Evolutionary conservation across 148 eudicot species (phyloP).

Genomic region (Silene uniflora): DNA sequence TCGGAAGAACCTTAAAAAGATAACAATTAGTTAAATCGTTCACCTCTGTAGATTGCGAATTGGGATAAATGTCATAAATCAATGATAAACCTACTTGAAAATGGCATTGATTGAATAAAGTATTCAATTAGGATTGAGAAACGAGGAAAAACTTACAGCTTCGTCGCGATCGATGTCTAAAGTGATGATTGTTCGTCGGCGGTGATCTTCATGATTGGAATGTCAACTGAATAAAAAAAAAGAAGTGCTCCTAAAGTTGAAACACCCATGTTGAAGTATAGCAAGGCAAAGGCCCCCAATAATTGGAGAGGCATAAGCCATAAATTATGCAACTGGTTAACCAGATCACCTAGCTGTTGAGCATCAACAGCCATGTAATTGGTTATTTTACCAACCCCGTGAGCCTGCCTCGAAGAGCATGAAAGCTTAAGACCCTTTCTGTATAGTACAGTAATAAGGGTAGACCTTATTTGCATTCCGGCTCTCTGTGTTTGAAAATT

Average conservation of each 20-base stretch:
- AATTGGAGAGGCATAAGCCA: slow-evolving; percentile 94
- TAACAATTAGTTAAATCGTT: no score
- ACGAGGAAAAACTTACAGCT: no score
- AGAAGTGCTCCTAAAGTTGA: slow-evolving; percentile 49
- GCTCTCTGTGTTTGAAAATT: slow-evolving; percentile 75
- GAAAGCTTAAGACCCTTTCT: slow-evolving; percentile 72
- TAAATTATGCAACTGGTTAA: slow-evolving; percentile 68
- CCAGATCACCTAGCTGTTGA: slow-evolving; percentile 90
- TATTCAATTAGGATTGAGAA: no score
- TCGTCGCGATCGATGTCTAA: no score
- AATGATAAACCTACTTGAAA: no score
- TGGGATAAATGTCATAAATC: no score
- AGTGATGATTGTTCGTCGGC: no score
- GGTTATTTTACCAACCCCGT: slow-evolving; percentile 88
- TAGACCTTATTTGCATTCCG: slow-evolving; percentile 77
- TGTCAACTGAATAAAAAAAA: no score
- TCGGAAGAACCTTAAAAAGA: no score
- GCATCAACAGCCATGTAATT: slow-evolving; percentile 99
- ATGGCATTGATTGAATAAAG: no score
- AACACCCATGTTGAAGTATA: slow-evolving; percentile 50
- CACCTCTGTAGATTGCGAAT: no score
- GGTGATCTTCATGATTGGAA: no score
- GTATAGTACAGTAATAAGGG: slow-evolving; percentile 73
- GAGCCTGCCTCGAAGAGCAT: slow-evolving; percentile 76
- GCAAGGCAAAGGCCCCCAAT: slow-evolving; percentile 46